Evolutionary conservation across 257 asterid species (phyloP), one percentile per base, ranked within the genome.

Genomic region (Solanum raphanifolium): DNA sequence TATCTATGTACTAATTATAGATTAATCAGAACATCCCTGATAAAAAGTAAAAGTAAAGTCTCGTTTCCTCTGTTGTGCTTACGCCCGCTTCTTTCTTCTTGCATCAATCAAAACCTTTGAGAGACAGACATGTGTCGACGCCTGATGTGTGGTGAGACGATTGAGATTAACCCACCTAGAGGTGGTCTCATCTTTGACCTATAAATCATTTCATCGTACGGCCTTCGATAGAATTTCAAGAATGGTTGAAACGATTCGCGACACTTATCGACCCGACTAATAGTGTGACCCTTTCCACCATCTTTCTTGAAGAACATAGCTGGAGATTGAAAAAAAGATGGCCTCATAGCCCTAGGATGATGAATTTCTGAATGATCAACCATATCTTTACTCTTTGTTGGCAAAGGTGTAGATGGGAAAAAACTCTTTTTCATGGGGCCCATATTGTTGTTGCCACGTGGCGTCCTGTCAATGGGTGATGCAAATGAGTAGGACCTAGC

Each of bases 371-470:
- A 87, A 6, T 91, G 88, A 48, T 95, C 98, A 46, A 92, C 2
- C 58, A 95, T 3, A 4, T 79, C 89, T 66, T 94, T 96, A 1
- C 98, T 95, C 86, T 94, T 95, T 29, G 93, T 94, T 16, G 99
- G 99, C 98, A 97, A 90, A 9, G 99, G 99, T 3, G 99, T 97
- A 1, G 99, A 88, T 5, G 99, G 99, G 90, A 94, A 94, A 90
- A 94, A 94, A 3, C 95, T 90, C 86, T 90, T 96, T 25, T 90
- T 89, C 32, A 86, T 72, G 65, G 90, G 7, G 35, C 84, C 29
- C 82, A 86, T 90, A 3, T 18, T 90, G 31, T 48, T 55, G 87
- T 72, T 85, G 43, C 91, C 91, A 8, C 93, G 95, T 36, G 98
- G 93, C 5, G 91, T 90, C 52, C 98, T 89, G 0, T 92, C 98